Evolutionary conservation across 345 rosid genomes (phyloP).

Genomic region (Fremontodendron californicum): DNA sequence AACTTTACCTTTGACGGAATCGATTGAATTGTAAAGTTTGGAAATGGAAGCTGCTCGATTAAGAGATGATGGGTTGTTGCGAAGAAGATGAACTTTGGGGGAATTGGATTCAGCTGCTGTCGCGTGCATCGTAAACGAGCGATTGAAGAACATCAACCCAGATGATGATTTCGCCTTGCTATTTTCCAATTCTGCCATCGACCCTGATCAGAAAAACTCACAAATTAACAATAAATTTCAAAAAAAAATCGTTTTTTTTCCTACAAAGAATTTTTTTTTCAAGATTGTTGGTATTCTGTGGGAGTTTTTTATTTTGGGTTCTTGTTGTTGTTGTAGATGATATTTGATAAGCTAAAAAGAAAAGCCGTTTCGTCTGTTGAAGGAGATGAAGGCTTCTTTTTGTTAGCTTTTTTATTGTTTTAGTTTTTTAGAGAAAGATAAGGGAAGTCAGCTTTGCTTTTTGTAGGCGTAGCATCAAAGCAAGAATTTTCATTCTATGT

Average conservation of each 20-base stretch:
- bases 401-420: neutral
- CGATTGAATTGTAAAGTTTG: slow-evolving; percentile 51
- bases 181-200: slow-evolving; percentile 47
- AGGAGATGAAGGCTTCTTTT: neutral
- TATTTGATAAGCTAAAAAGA: neutral
- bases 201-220: slow-evolving; percentile 23
- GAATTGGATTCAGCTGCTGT: slow-evolving; percentile 25
- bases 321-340: neutral
- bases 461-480: slow-evolving; percentile 9
- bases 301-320: neutral
- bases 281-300: neutral
- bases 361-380: slow-evolving; percentile 1
- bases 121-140: slow-evolving; percentile 50
- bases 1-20: slow-evolving; percentile 66
- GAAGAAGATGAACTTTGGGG: slow-evolving; percentile 27
- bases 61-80: slow-evolving; percentile 41
- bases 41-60: slow-evolving; percentile 52
- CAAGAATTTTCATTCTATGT: neutral
- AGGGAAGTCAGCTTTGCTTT: neutral
- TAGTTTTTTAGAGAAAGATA: neutral
- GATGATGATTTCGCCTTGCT: slow-evolving; percentile 21
- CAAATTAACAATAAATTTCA: neutral
- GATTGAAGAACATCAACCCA: slow-evolving; percentile 34
- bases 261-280: neutral
- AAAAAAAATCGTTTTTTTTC: no score